Base-by-base conservation (phyloP, 192 early-diverging fungal species). In the Thamnidium elegans region DNA sequence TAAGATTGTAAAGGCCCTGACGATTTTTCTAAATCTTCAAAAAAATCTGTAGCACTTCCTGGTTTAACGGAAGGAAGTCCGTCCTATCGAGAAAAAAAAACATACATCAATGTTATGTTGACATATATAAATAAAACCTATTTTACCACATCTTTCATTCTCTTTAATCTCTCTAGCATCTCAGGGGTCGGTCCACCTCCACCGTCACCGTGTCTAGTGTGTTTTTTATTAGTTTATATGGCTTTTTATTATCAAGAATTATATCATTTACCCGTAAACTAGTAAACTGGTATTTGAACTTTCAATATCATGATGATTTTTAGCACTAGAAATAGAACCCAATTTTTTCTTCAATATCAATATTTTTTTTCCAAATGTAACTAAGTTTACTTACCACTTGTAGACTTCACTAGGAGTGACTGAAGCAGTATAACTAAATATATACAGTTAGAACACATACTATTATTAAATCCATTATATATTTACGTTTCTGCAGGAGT, bases 231-330 rank as follows among this genome's bases (percentile, higher is more conserved):
- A 55, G 23, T 17, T 26, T 14, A 7, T 10, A 17, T 5, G 7
- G 1, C 1, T 26, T 13, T 23, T 55, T 14, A 3, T 56, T 10
- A 39, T 9, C 36, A 39, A 39, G 5, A 39, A 39, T 4, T 6
- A 1, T 39, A 39, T 5, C 7, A 14, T 1, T 58, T 70, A 70
- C 68, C 97, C 97, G 68, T 89, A 98, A 34, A 96, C 83, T 50
- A 94, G 78, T 45, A 99, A 79, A 63, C 90, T 92, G 67, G 95
- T 85, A 76, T 94, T 95, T 23, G 86, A 86, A 74, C 85, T 92
- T 9, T 83, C 87, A 30, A 92, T 77, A 67, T 99, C 97, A 66
- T 89, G 90, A 81, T 99, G 92, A 73, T 95, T 95, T 48, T 74
- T 79, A 10, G 93, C 86, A 55, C 90, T 88, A 50, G 62, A 7